Conservation (phyloP, 306 rosid species). For the Rosa rugosa region DNA sequence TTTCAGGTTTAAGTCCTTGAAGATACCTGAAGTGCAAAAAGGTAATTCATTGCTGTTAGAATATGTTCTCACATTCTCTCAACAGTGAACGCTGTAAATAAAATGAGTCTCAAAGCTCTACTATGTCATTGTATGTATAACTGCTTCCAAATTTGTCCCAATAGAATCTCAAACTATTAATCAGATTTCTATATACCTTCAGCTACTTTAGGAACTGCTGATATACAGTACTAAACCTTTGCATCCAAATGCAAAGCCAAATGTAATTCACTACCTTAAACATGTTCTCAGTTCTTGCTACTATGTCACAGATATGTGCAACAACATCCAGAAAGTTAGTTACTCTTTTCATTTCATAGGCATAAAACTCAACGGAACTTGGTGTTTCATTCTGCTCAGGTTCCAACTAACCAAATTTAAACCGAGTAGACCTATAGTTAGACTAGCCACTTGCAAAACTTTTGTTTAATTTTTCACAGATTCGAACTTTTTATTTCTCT, state of each 20-base stretch:
- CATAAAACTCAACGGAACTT: background rate
- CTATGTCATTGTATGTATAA: background rate
- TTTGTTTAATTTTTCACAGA: background rate
- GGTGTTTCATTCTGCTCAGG: background rate
- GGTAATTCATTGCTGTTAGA: background rate
- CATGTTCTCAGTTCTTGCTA: background rate
- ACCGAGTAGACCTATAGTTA: background rate
- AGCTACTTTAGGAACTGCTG: background rate
- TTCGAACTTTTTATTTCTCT: background rate
- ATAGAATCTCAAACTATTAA: background rate
- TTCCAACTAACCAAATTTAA: conserved; percentile 8
- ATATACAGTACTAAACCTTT: background rate
- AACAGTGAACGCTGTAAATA: background rate
- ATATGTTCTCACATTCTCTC: background rate
- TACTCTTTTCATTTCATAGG: background rate
- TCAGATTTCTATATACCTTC: conserved; percentile 1
- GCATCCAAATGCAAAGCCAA: background rate
- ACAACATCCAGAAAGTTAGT: background rate
- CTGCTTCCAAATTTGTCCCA: background rate
- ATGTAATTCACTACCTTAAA: background rate
- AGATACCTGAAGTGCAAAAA: conserved; percentile 33
- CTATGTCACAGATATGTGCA: background rate
- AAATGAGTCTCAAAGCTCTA: background rate
- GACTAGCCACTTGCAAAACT: background rate
- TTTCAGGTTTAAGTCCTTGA: conserved; percentile 43